Evolutionary conservation across 2,329 filamentous ascomycete species (phyloP).

Genomic region (Microcera coccophila): DNA sequence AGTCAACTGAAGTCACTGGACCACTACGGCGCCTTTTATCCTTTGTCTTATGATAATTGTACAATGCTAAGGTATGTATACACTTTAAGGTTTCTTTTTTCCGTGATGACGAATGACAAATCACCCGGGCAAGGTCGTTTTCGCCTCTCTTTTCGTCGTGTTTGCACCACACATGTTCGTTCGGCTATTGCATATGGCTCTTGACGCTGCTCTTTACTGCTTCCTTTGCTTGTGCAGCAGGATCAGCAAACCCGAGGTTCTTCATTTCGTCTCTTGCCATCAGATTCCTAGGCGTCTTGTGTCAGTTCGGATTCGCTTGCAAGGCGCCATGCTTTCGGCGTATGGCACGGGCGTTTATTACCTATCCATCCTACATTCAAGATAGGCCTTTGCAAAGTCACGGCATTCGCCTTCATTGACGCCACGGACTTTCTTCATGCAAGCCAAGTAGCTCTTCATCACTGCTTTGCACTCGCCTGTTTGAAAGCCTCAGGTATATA

Average conservation of each 20-base stretch:
- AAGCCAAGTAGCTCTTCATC: constrained; percentile 80
- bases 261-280: constrained; percentile 96
- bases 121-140: constrained; percentile 14
- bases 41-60: constrained; percentile 1
- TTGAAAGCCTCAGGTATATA: background rate
- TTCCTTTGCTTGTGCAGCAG: constrained; percentile 35
- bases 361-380: constrained; percentile 92
- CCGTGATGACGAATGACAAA: constrained; percentile 1
- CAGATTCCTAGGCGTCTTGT: constrained; percentile 61
- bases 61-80: background rate
- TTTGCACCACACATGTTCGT: constrained; percentile 25
- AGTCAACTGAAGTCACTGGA: background rate
- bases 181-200: constrained; percentile 5
- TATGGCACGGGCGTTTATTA: constrained; percentile 42
- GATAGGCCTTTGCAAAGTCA: constrained; percentile 79
- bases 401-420: constrained; percentile 85
- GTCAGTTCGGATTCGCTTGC: constrained; percentile 18
- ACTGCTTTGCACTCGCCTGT: constrained; percentile 87
- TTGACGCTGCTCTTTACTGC: constrained; percentile 33
- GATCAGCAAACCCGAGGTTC: constrained; percentile 72
- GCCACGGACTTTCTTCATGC: constrained; percentile 78
- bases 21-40: background rate
- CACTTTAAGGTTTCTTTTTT: background rate
- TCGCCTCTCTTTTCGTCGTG: constrained; percentile 20
- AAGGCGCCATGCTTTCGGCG: constrained; percentile 1